Percentiles rank a stretch among this genome's conserved stretches.
Evolutionary conservation across 116 monocot genomes (phyloP).

Genomic region (Papilionanthe hybrid): DNA sequence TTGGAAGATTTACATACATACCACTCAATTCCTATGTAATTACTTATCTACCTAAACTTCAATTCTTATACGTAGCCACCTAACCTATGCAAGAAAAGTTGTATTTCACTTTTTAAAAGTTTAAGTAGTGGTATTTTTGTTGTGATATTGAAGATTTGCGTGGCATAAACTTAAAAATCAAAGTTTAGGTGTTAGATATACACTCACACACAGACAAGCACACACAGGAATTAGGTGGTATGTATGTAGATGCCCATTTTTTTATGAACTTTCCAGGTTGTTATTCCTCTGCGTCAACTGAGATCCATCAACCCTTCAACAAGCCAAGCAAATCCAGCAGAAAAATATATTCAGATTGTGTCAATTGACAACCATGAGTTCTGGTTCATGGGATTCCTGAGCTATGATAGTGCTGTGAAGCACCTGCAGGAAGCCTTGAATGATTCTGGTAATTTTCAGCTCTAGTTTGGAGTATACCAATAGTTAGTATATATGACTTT

Average conservation of each 20-base stretch:
- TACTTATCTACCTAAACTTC: no score
- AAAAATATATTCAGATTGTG: conserved; percentile 52
- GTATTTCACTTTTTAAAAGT: no score
- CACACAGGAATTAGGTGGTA: no score
- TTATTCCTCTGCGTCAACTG: conserved; percentile 40
- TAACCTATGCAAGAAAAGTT: no score
- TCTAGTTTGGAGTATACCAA: not conserved
- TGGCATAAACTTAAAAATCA: no score
- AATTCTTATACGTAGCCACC: no score
- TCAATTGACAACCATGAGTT: conserved; percentile 55
- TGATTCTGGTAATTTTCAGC: conserved; percentile 7
- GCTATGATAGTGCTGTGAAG: conserved; percentile 41
- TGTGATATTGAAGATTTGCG: no score
- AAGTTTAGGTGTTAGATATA: no score
- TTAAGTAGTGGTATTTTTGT: no score
- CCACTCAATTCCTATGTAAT: no score
- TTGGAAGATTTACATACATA: no score
- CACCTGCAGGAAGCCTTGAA: conserved; percentile 29
- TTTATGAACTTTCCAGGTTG: conserved; percentile 26
- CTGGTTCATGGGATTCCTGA: conserved; percentile 59
- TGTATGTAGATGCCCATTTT: not conserved
- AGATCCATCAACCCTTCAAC: conserved; percentile 35
- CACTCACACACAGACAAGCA: no score
- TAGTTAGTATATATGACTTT: not conserved
- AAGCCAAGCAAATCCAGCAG: conserved; percentile 40